These are phyloP conservation scores for Penicillium paradoxum DNA, from an alignment of 495 filamentous ascomycete species.

Conservation along the genomic window DNA sequence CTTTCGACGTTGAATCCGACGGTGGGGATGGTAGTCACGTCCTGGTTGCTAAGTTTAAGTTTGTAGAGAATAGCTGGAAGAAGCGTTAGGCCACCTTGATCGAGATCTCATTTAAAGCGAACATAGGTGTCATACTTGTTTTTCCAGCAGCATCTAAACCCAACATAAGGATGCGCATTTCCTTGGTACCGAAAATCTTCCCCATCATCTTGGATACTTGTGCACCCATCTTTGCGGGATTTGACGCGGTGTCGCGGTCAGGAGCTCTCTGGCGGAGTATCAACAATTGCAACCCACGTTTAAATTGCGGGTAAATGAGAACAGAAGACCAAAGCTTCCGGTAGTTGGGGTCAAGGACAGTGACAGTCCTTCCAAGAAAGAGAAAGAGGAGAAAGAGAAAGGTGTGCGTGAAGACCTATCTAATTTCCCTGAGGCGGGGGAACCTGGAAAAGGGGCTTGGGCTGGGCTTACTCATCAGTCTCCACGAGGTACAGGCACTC, in stretches of 20 bases:
- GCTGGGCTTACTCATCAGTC: conserved; percentile 31
- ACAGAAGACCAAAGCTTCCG: neutral
- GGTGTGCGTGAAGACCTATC: conserved; percentile 5
- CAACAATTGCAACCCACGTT: conserved; percentile 2
- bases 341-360: neutral
- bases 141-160: conserved; percentile 97
- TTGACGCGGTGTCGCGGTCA: conserved; percentile 13
- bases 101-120: neutral
- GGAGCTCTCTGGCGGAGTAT: neutral
- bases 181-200: conserved; percentile 98
- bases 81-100: conserved; percentile 11
- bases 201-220: conserved; percentile 83
- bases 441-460: conserved; percentile 33
- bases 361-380: conserved; percentile 4
- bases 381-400: neutral
- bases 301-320: neutral
- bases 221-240: conserved; percentile 61
- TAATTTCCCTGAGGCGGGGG: conserved; percentile 25
- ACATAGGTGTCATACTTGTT: conserved; percentile 61
- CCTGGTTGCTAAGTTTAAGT: conserved; percentile 88
- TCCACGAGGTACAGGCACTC: conserved; percentile 8
- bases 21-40: conserved; percentile 98
- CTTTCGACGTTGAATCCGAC: conserved; percentile 99
- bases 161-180: conserved; percentile 97
- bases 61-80: conserved; percentile 90